Evolutionary conservation across 257 asterid genomes (phyloP).

Genomic region (Parsonsia alboflavescens): DNA sequence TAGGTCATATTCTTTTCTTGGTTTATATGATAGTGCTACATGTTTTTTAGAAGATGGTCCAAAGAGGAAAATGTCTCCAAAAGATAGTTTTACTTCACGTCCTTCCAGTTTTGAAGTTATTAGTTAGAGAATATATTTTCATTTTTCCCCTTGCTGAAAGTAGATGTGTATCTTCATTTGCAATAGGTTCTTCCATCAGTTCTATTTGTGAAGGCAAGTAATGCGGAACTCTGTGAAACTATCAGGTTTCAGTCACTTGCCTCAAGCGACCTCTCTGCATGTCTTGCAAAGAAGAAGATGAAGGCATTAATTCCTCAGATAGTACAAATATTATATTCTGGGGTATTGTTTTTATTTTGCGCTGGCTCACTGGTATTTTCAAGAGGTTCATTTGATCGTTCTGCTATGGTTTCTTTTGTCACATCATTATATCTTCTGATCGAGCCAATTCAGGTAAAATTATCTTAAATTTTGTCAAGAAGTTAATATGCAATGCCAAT

Average conservation of each 20-base stretch:
- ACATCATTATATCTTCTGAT: conserved; percentile 76
- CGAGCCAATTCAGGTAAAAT: conserved; percentile 79
- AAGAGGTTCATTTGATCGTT: conserved; percentile 49
- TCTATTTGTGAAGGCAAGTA: conserved; percentile 88
- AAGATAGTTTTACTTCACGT: not conserved
- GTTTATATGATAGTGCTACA: too few relatives aligned
- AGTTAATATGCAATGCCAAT: not conserved
- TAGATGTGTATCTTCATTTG: conserved; percentile 12
- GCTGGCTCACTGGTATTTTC: conserved; percentile 54
- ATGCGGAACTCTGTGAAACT: conserved; percentile 64
- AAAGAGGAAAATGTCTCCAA: not conserved
- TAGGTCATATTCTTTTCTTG: not conserved
- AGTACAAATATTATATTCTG: conserved; percentile 59
- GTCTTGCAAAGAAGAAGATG: conserved; percentile 67
- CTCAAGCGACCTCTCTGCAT: conserved; percentile 54
- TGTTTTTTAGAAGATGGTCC: not conserved
- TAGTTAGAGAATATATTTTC: not conserved
- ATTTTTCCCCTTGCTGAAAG: conserved; percentile 4
- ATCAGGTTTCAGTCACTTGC: conserved; percentile 71
- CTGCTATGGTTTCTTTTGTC: conserved; percentile 57
- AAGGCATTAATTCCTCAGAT: conserved; percentile 86
- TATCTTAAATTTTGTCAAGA: conserved; percentile 2
- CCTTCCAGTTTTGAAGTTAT: not conserved
- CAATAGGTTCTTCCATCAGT: conserved; percentile 74
- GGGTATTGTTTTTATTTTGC: conserved; percentile 49